Percentiles rank a stretch among this genome's conserved stretches.
phyloP scores from a whole-genome alignment of 257 asterid species.

The Gentiana dahurica region DNA sequence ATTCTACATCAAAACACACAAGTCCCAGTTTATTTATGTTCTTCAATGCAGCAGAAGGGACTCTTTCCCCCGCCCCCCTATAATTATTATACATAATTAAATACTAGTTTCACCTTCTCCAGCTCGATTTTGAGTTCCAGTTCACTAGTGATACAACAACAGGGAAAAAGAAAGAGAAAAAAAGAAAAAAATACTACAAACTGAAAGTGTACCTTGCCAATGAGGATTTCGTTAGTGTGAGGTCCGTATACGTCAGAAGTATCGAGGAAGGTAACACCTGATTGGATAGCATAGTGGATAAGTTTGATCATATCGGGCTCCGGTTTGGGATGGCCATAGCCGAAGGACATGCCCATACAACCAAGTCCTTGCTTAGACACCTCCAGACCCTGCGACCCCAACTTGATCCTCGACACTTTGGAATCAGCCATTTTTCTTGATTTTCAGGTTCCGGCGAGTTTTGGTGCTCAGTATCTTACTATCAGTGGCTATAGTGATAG shows the following conservation, averaged over 20 bases:
- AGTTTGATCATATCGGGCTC: constrained; percentile 32
- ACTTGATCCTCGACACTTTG: constrained; percentile 19
- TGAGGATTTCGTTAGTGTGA: constrained; percentile 30
- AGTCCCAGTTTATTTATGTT: no score
- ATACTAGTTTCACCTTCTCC: no score
- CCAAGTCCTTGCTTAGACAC: constrained; percentile 36
- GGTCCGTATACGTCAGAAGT: constrained; percentile 35
- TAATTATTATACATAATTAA: no score
- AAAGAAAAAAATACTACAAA: not conserved
- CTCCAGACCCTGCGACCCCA: constrained; percentile 31
- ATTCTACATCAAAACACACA: no score
- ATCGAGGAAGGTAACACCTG: constrained; percentile 31
- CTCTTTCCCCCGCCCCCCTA: no score
- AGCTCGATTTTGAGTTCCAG: no score
- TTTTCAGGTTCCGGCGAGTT: no score
- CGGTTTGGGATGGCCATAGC: constrained; percentile 36
- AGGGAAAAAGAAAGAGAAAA: not conserved
- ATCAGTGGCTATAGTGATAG: no score
- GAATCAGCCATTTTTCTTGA: constrained; percentile 5
- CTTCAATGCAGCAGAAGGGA: no score
- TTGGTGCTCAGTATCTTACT: no score
- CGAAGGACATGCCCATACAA: constrained; percentile 36
- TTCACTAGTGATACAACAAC: no score
- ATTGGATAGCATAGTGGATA: constrained; percentile 27
- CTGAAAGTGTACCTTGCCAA: constrained; percentile 20